Evolutionary conservation across 192 early-diverging fungal species (phyloP), one percentile per base, ranked within the genome.

Genomic region (Podila clonocystis): DNA sequence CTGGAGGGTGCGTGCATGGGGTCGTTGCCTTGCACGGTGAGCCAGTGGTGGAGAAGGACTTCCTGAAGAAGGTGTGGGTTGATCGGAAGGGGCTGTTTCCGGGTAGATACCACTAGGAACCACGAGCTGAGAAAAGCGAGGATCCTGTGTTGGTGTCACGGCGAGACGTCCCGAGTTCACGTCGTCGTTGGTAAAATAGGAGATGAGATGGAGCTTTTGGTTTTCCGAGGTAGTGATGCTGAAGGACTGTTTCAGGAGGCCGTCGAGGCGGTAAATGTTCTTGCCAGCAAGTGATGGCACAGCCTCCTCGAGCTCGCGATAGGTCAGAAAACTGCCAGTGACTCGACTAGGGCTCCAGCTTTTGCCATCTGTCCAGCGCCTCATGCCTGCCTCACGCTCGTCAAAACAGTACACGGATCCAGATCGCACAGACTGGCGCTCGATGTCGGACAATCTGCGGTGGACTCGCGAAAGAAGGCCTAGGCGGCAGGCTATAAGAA

Each of bases 361-460:
- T 72, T 92, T 90, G n/a, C 95, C 95, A 74, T 97, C 96, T 0
- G 96, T 96, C 96, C 96, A 97, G 31, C 96, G 89, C 73, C 94
- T 88, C 91, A 97, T 97, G 19, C 95, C 96, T 60, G 91, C 90
- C 80, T 97, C 95, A 60, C 92, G 84, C 85, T 97, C 96, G 68
- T 96, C 94, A 94, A 95, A 97, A 31, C 93, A 92, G 85, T 95
- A 97, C 24, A 96, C 91, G 0, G 95, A 94, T 5, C 95, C 95
- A 8, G 96, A 95, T 58, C 88, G 85, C 66, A 97, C 94, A 48
- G 89, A 85, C 20, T 87, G 87, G 60, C 95, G 91, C 84, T 97
- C 96, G 34, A 90, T 91, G 33, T 95, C 94, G 48, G 93, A 92
- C 26, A 97, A 85, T 50, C 96, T 86, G 29, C 96, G 88, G 57